Percentiles rank a stretch among this genome's conserved stretches.
phyloP scores from a whole-genome alignment of 176 grass and related monocot species.

The Avena insularis region DNA sequence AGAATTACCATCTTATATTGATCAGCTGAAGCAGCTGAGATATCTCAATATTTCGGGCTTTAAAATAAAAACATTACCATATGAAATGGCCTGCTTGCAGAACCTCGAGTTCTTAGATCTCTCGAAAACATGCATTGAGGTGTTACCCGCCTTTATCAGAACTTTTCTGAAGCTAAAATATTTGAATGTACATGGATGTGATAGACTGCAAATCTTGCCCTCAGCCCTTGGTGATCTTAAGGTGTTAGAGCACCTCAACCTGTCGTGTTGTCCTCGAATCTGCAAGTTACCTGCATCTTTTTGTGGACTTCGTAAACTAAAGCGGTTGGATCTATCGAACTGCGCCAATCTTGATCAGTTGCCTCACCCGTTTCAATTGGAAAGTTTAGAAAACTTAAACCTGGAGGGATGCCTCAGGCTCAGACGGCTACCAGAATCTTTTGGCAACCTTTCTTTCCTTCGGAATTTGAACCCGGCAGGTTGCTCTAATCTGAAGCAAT shows the following conservation, averaged over 20 bases:
- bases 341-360: constrained; percentile 21
- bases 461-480: background rate
- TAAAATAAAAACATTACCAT: constrained; percentile 17
- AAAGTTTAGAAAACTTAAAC: background rate
- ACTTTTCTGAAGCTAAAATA: constrained; percentile 39
- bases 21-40: constrained; percentile 34
- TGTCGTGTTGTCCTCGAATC: background rate
- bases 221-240: constrained; percentile 2
- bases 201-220: background rate
- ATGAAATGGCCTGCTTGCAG: constrained; percentile 20
- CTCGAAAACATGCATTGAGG: constrained; percentile 36
- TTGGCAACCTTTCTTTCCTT: background rate
- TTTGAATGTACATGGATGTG: constrained; percentile 28
- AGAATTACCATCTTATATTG: constrained; percentile 12
- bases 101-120: constrained; percentile 38
- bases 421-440: background rate
- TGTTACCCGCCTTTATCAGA: background rate
- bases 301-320: background rate
- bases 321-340: constrained; percentile 38
- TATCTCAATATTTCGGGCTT: constrained; percentile 41
- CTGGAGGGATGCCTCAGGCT: background rate
- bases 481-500: background rate
- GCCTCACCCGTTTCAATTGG: constrained; percentile 15
- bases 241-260: constrained; percentile 12
- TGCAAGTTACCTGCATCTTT: constrained; percentile 22